phyloP scores from a whole-genome alignment of 805 yeast species.

The Saturnispora zaruensis region DNA sequence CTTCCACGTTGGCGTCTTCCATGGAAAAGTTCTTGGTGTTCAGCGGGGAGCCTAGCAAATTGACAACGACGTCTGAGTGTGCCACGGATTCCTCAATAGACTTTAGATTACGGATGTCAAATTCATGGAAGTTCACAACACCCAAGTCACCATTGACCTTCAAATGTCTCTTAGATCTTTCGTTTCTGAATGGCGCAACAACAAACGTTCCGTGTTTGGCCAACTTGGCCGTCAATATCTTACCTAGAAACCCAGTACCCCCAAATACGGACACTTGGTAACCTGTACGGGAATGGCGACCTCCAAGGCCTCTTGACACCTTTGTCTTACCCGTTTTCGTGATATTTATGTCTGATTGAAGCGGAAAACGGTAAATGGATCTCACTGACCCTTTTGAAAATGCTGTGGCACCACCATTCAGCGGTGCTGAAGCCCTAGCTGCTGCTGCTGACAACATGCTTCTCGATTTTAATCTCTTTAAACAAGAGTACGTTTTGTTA shows the following conservation, averaged over 20 bases:
- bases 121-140: conserved; percentile 74
- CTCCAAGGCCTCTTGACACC: conserved; percentile 66
- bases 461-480: not conserved
- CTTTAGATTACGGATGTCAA: conserved; percentile 69
- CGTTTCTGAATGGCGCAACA: conserved; percentile 76
- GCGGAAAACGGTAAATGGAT: conserved; percentile 27
- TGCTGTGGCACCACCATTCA: conserved; percentile 1
- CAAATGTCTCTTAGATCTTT: conserved; percentile 64
- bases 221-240: conserved; percentile 58
- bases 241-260: conserved; percentile 70
- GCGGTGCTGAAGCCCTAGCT: conserved; percentile 2
- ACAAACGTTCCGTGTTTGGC: conserved; percentile 77
- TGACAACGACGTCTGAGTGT: conserved; percentile 75
- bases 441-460: not conserved
- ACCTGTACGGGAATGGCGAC: conserved; percentile 79
- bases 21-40: conserved; percentile 72
- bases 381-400: conserved; percentile 7
- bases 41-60: conserved; percentile 68
- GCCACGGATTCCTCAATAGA: conserved; percentile 71
- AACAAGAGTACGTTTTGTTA: not conserved
- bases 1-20: conserved; percentile 78
- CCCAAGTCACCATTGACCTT: conserved; percentile 84
- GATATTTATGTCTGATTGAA: conserved; percentile 55
- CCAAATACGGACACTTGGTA: conserved; percentile 87
- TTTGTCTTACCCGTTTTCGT: conserved; percentile 70